A percentile compares a stretch with the other conserved stretches of the same genome.
These are phyloP conservation scores for Dactylellina cionopaga DNA, from an alignment of 2,329 filamentous ascomycete genomes.

Conservation along the genomic window DNA sequence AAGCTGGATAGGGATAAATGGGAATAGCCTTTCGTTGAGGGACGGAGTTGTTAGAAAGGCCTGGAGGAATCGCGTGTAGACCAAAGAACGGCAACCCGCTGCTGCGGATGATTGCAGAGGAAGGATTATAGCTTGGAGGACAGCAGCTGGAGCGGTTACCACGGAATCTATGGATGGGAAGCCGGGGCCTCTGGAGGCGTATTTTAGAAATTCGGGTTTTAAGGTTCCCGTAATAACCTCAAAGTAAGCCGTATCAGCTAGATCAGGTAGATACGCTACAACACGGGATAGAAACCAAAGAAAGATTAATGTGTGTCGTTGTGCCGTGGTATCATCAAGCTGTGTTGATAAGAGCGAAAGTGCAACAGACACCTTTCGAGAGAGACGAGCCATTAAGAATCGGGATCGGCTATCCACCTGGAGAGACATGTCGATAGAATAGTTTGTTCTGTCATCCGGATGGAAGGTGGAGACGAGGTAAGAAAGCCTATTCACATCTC, in stretches of 20 bases:
- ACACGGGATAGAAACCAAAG: constrained; percentile 23
- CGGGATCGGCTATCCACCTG: background rate
- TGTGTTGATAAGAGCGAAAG: constrained; percentile 2
- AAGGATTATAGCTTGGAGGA: constrained; percentile 23
- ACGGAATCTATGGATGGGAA: background rate
- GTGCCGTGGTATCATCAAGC: background rate
- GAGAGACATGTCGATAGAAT: constrained; percentile 4
- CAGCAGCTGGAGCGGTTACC: background rate
- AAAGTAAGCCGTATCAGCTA: constrained; percentile 34
- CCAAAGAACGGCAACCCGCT: background rate
- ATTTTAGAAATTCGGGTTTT: constrained; percentile 4
- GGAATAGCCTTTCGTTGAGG: constrained; percentile 18
- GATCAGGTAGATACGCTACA: constrained; percentile 6
- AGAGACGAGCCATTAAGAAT: constrained; percentile 16
- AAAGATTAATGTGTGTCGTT: background rate
- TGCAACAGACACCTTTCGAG: constrained; percentile 1
- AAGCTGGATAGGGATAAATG: constrained; percentile 1
- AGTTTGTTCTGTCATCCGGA: background rate
- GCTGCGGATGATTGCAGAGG: constrained; percentile 22
- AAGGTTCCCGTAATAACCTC: background rate
- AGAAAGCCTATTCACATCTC: constrained; percentile 18
- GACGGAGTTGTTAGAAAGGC: constrained; percentile 25
- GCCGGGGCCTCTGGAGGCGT: background rate
- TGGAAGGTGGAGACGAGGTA: constrained; percentile 12
- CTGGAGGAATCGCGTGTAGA: constrained; percentile 28